Evolutionary conservation across 148 eudicot genomes (phyloP).

Genomic region (Rhododendron ovatum): DNA sequence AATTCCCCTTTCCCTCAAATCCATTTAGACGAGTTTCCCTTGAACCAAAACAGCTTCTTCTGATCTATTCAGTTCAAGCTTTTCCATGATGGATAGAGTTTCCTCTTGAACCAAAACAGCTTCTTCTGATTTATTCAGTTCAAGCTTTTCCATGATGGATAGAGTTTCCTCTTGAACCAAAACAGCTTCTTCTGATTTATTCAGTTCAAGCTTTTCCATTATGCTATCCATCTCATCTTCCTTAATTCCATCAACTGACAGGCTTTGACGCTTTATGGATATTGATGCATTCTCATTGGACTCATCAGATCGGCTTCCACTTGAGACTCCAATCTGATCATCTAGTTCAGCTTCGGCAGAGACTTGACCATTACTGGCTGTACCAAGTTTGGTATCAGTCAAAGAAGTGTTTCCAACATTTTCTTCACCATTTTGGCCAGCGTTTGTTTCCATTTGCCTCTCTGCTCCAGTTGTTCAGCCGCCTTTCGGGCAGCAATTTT

Average conservation of each 20-base stretch:
- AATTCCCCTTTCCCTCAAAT: constrained; percentile 25
- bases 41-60: constrained; percentile 32
- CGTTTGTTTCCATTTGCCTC: constrained; percentile 30
- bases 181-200: constrained; percentile 24
- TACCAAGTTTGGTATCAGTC: not conserved
- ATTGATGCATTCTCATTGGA: constrained; percentile 19
- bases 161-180: constrained; percentile 26
- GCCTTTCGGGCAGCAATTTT: constrained; percentile 74
- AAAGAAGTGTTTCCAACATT: constrained; percentile 6
- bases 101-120: constrained; percentile 30
- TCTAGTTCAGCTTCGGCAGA: constrained; percentile 8
- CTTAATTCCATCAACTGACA: constrained; percentile 16
- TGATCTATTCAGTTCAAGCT: constrained; percentile 11
- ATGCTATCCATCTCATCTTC: constrained; percentile 31
- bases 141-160: not conserved
- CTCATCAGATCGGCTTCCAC: constrained; percentile 17
- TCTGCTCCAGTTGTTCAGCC: constrained; percentile 52
- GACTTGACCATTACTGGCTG: not conserved
- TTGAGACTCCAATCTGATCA: not conserved
- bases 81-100: too few relatives aligned
- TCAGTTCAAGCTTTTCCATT: constrained; percentile 12
- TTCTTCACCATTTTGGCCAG: constrained; percentile 21
- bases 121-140: constrained; percentile 23
- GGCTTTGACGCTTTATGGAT: constrained; percentile 18
- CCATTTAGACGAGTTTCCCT: constrained; percentile 26